Base-by-base conservation (phyloP, 164 flowering plant genomes). In the Aristolochia fimbriata region DNA sequence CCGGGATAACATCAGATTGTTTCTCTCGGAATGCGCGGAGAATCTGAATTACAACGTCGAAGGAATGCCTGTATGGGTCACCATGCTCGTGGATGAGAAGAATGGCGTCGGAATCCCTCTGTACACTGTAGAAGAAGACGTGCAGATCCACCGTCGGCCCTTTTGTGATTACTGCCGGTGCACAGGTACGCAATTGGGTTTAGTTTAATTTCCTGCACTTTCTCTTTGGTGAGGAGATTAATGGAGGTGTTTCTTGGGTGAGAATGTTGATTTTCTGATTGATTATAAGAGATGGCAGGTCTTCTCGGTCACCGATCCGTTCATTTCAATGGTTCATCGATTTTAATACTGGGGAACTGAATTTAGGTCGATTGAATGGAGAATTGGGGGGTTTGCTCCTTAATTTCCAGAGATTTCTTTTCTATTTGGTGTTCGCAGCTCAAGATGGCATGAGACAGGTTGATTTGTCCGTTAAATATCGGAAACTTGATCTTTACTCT, bases 161-260 rank as follows among this genome's bases (percentile, higher is more conserved):
- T 82, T 67, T 63, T 92, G 98, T 56, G 92, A 87, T 68, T 83
- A 80, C 58, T 89, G 97, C 71, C 73, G 92, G 8, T 80, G 82
- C 61, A 55, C 76, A 19, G 97, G 97, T 92, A 49, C 33, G 65
- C 3, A 9, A 13, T 37, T 9, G 20, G 31, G 53, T 16, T 2
- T 24, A 19, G 24, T 16, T 33, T 49, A 15, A n/a, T n/a, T n/a
- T 31, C 1, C n/a, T 21, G 37, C 13, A 33, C 16, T n/a, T 47
- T 16, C n/a, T 6, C 0, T 10, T 9, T 16, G 21, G 25, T 15
- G 21, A 25, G 27, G 15, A 4, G 54, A 15, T n/a, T n/a, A n/a
- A 15, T 37, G 27, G 14, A 24, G 25, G 54, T 19, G 21, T 22
- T 47, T 33, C 13, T 23, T 24, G 48, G 5, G 21, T 61, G 20